phyloP scores from a whole-genome alignment of 345 rosid species.

The Ailanthus altissimus region DNA sequence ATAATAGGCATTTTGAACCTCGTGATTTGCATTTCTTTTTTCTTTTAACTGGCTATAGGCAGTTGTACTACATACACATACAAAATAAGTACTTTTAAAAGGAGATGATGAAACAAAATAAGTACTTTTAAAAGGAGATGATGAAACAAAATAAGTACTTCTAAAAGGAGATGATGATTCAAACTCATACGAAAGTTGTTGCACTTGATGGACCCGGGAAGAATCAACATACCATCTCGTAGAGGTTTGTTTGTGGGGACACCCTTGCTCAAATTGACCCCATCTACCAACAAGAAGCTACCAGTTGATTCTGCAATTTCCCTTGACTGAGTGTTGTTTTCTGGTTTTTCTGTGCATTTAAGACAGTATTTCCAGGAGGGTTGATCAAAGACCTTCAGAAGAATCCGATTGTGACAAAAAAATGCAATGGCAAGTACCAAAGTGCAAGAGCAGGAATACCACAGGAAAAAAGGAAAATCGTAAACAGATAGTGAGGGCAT shows the following conservation, averaged over 20 bases:
- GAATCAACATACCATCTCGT: constrained; percentile 51
- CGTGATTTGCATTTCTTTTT: too few relatives aligned
- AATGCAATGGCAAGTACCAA: neutral
- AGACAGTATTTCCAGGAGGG: neutral
- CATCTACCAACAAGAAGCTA: constrained; percentile 25
- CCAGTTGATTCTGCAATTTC: constrained; percentile 28
- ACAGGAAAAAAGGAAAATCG: neutral
- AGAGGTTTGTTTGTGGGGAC: constrained; percentile 42
- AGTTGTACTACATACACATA: too few relatives aligned
- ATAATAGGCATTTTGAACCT: neutral
- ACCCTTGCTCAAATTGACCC: constrained; percentile 27
- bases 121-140: too few relatives aligned
- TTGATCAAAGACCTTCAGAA: neutral
- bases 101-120: neutral
- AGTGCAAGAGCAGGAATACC: neutral
- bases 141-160: neutral
- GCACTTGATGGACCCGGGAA: neutral
- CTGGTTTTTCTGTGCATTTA: constrained; percentile 32
- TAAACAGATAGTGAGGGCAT: neutral
- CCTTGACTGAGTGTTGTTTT: constrained; percentile 17
- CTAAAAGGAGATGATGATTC: neutral
- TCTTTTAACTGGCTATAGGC: too few relatives aligned
- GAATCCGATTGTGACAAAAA: neutral
- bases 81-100: too few relatives aligned
- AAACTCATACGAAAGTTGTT: neutral